A percentile compares a stretch with the other conserved stretches of the same genome.
Conservation (phyloP, 75 land plant genomes). For the Sequoiadendron giganteum region DNA sequence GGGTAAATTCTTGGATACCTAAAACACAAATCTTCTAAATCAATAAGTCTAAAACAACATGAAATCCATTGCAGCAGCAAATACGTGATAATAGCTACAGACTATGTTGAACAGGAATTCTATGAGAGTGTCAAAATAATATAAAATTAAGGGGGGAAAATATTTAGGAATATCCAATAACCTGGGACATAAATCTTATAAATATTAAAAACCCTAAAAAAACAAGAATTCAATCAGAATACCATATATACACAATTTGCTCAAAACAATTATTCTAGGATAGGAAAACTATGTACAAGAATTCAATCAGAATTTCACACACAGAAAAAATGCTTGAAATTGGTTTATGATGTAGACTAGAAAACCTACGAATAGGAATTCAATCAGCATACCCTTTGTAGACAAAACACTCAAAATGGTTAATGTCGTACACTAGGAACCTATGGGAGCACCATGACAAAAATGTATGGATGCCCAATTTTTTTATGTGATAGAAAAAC, state of each 20-base stretch:
- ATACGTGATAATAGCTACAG: neutral
- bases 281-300: neutral
- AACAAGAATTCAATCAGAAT: neutral
- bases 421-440: neutral
- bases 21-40: neutral
- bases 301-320: neutral
- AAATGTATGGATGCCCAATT: neutral
- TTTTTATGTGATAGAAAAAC: neutral
- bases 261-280: neutral
- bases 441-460: neutral
- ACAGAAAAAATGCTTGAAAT: neutral
- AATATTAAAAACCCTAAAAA: neutral
- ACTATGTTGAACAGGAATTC: neutral
- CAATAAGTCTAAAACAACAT: neutral
- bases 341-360: neutral
- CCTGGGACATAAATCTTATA: neutral
- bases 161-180: neutral
- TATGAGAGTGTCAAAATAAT: neutral
- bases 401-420: neutral
- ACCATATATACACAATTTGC: neutral
- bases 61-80: neutral
- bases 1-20: neutral
- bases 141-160: neutral
- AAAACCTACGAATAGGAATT: neutral
- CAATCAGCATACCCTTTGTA: neutral